Base-by-base conservation (phyloP, 1,139 yeast genomes). In the Lodderomyces jiufengensis region DNA sequence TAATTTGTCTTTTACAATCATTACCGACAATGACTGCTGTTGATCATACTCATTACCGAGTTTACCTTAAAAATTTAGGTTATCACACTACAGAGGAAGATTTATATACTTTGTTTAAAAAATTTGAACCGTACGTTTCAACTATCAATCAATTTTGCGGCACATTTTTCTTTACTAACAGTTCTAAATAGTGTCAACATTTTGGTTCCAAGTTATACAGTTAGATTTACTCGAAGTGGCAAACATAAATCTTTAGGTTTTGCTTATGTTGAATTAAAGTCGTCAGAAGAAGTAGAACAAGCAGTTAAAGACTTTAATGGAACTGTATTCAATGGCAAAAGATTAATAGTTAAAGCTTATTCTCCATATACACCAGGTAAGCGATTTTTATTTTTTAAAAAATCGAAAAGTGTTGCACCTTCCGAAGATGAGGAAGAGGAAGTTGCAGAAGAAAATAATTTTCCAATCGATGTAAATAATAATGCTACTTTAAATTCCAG, bases 21-120 rank as follows among this genome's bases (percentile, higher is more conserved):
- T 9, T 9, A n/a, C 13, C 13, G 13, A 24, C 26, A 9, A 10
- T 22, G 24, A 22, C 24, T 22, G n/a, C n/a, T n/a, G n/a, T n/a
- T n/a, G n/a, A n/a, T 18, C 20, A 18, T 18, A 18, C 20, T 18
- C 38, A 34, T 26, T 25, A 35, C 23, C 38, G 49, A 68, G 83
- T 92, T 48, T 92, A 84, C 69, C 87, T 86, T 57, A 92, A 92
- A 78, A 88, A 92, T 80, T 73, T 92, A 54, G 81, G 78, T 52
- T 52, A 73, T 42, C 92, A 82, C 48, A 76, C 78, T 60, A 57
- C 80, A 39, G 85, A 81, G 53, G 85, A 79, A 44, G 83, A 84
- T 58, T 80, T 92, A 57, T 73, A 72, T 56, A 79, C 77, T 49
- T 66, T 86, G 57, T 92, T 92, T 60, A 65, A 68, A 53, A 70